Conservation (phyloP, 345 rosid genomes). For the Leavenworthia alabamica region DNA sequence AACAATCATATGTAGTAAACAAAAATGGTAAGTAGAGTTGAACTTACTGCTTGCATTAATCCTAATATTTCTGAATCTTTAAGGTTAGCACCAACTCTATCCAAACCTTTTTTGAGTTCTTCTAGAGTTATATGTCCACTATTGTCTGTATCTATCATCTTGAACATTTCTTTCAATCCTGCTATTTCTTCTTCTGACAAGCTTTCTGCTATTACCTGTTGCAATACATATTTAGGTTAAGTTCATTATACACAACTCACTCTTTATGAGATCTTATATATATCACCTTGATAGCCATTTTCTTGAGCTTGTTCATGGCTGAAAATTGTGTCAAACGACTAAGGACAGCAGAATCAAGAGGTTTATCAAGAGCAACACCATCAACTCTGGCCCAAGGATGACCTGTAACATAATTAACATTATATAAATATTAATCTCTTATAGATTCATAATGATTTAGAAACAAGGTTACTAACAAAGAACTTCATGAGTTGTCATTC, state of each 20-base stretch:
- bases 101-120: conserved; percentile 76
- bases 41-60: conserved; percentile 75
- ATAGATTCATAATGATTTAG: neutral
- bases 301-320: conserved; percentile 94
- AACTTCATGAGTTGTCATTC: conserved; percentile 82
- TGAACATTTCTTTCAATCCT: conserved; percentile 84
- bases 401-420: conserved; percentile 40
- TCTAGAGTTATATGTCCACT: conserved; percentile 87
- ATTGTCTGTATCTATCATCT: conserved; percentile 82
- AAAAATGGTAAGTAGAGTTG: neutral
- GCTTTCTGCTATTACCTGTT: conserved; percentile 81
- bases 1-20: neutral
- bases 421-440: neutral
- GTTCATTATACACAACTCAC: neutral
- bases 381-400: conserved; percentile 93
- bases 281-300: conserved; percentile 73
- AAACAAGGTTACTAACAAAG: conserved; percentile 52
- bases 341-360: conserved; percentile 88
- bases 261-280: neutral
- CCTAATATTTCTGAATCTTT: conserved; percentile 61
- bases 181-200: conserved; percentile 89
- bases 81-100: conserved; percentile 69
- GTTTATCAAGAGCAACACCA: conserved; percentile 87
- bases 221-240: neutral
- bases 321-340: conserved; percentile 86